Evolutionary conservation across 345 rosid genomes (phyloP).

Genomic region (Populus ilicifolia): DNA sequence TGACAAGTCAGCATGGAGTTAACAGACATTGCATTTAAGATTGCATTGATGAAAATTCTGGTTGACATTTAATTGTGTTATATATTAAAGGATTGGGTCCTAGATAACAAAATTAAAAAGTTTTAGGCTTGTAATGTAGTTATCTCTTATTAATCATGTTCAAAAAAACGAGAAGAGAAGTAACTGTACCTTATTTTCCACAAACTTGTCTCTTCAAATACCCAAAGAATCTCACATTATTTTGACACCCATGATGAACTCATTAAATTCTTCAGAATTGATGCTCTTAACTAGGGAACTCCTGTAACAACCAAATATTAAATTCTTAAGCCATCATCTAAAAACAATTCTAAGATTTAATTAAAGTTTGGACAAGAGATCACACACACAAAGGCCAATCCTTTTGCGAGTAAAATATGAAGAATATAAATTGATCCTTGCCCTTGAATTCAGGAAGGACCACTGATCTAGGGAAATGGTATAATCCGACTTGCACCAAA

Average conservation of each 20-base stretch:
- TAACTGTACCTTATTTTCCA: constrained; percentile 23
- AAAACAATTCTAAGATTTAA: neutral
- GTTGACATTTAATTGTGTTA: neutral
- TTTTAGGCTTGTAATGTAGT: neutral
- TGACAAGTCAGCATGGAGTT: neutral
- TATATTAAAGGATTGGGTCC: neutral
- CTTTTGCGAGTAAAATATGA: neutral
- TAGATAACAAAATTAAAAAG: neutral
- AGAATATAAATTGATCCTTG: neutral
- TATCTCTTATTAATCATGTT: neutral
- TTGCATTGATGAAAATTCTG: neutral
- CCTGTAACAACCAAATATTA: constrained; percentile 14
- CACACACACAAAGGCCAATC: neutral
- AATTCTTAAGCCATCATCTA: neutral
- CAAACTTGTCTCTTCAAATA: constrained; percentile 11
- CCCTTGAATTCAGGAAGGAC: neutral
- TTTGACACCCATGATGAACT: neutral
- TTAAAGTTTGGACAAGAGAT: neutral
- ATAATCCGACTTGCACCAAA: neutral
- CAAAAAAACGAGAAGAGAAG: constrained; percentile 6
- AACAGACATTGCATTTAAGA: neutral
- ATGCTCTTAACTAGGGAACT: constrained; percentile 6
- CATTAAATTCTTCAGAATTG: constrained; percentile 6
- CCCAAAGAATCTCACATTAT: constrained; percentile 18
- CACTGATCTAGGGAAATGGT: neutral